Evolutionary conservation across 1,139 yeast genomes (phyloP).

Genomic region (Kodamaea sp.): DNA sequence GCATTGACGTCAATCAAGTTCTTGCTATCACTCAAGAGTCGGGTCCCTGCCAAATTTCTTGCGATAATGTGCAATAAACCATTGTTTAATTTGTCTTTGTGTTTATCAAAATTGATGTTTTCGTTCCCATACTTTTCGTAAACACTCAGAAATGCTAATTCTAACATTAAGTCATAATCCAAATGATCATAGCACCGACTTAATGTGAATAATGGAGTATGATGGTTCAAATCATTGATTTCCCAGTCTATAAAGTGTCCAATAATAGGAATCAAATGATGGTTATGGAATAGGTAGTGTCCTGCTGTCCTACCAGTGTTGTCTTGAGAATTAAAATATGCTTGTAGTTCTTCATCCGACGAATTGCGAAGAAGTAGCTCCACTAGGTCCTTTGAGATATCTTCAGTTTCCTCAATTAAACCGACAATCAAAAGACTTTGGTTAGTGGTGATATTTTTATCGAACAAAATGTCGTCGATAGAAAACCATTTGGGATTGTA

Average conservation of each 20-base stretch:
- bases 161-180: slow-evolving; percentile 54
- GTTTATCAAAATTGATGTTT: slow-evolving; percentile 52
- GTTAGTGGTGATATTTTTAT: slow-evolving; percentile 50
- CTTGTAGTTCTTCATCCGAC: slow-evolving; percentile 46
- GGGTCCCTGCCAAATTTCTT: slow-evolving; percentile 41
- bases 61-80: slow-evolving; percentile 72
- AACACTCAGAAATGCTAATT: slow-evolving; percentile 48
- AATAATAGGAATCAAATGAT: slow-evolving; percentile 50
- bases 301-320: slow-evolving; percentile 61
- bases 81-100: slow-evolving; percentile 73
- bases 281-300: slow-evolving; percentile 69
- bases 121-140: slow-evolving; percentile 36
- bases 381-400: slow-evolving; percentile 49
- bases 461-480: slow-evolving; percentile 67
- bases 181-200: slow-evolving; percentile 83
- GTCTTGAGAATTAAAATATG: slow-evolving; percentile 56
- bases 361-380: slow-evolving; percentile 43
- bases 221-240: slow-evolving; percentile 62
- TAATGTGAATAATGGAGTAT: slow-evolving; percentile 78
- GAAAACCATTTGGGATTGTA: slow-evolving; percentile 51
- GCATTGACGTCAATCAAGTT: slow-evolving; percentile 59
- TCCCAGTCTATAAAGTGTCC: slow-evolving; percentile 73
- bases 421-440: slow-evolving; percentile 64
- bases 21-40: slow-evolving; percentile 30
- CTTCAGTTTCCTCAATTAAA: slow-evolving; percentile 53